Base-by-base conservation (phyloP, 495 filamentous ascomycete species). In the Hypomontagnella monticulosa region DNA sequence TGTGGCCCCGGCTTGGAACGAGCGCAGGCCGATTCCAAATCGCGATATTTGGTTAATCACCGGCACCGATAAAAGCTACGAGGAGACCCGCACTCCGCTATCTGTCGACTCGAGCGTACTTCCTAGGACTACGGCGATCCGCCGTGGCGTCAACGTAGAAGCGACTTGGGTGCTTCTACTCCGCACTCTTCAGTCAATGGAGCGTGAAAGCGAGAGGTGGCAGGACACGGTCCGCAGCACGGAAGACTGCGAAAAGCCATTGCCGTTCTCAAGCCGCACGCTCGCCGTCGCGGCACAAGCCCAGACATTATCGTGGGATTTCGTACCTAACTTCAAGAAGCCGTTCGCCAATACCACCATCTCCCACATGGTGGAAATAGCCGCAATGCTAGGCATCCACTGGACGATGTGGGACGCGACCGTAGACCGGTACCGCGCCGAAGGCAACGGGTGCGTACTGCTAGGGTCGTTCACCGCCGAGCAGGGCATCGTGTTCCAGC, bases 371-470 rank as follows among this genome's bases (percentile, higher is more conserved):
- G 73, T 84, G 12, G 82, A 83, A 56, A 80, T 84, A 27, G 79
- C 77, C 15, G 76, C 80, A 20, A 79, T 83, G 73, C 60, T 84
- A 47, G 81, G 81, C 0, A 75, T 84, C 8, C 73, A 84, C 68
- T 84, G 81, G 82, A 79, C 77, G 53, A 78, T 78, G 56, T 83
- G 81, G 57, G 76, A 82, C 66, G 61, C 78, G 12, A 71, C 59
- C 7, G 67, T 69, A 34, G 78, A 82, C 64, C 74, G 74, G 2
- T 80, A 83, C 41, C 75, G 82, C 30, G 82, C 75, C 37, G 82
- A 83, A 64, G 82, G 82, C 1, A 84, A 84, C 61, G 81, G 81
- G 0, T 81, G 71, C 64, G 78, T 83, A 41, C 53, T 84, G 23
- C 79, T 76, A 1, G 81, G 81, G 32, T 70, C 74, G 1, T 61